These are phyloP conservation scores for Sporothrix luriei DNA, from an alignment of 2,329 filamentous ascomycete species.

Conservation along the genomic window DNA sequence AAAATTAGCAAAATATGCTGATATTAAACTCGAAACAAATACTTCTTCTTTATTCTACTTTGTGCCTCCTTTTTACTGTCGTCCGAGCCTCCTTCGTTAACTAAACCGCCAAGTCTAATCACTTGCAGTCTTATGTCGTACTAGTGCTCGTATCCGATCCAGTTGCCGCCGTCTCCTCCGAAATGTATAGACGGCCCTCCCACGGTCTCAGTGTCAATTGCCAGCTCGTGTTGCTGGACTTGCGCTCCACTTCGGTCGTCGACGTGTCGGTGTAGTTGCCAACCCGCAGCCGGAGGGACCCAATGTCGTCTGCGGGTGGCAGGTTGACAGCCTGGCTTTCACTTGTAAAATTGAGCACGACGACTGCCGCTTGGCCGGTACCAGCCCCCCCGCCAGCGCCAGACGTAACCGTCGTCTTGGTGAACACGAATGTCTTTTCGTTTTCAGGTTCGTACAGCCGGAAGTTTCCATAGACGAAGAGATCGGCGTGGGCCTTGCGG, in stretches of 20 bases:
- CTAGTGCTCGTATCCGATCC: neutral
- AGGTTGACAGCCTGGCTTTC: conserved; percentile 43
- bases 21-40: too few species aligned
- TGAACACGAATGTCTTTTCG: conserved; percentile 50
- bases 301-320: conserved; percentile 36
- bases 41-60: neutral
- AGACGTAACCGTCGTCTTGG: conserved; percentile 42
- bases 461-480: conserved; percentile 65
- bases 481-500: conserved; percentile 58
- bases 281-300: conserved; percentile 36
- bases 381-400: conserved; percentile 17
- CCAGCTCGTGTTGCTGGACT: conserved; percentile 4
- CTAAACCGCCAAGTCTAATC: too few species aligned
- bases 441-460: conserved; percentile 54
- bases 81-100: neutral
- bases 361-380: conserved; percentile 38
- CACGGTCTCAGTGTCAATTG: conserved; percentile 41
- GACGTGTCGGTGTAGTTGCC: conserved; percentile 42
- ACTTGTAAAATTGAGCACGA: conserved; percentile 51
- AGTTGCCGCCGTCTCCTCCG: neutral
- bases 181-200: conserved; percentile 45
- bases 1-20: neutral
- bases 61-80: neutral
- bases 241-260: conserved; percentile 26
- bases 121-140: neutral